Base-by-base conservation (phyloP, 2,329 filamentous ascomycete genomes). In the Ophiocordyceps camponoti-floridani region DNA sequence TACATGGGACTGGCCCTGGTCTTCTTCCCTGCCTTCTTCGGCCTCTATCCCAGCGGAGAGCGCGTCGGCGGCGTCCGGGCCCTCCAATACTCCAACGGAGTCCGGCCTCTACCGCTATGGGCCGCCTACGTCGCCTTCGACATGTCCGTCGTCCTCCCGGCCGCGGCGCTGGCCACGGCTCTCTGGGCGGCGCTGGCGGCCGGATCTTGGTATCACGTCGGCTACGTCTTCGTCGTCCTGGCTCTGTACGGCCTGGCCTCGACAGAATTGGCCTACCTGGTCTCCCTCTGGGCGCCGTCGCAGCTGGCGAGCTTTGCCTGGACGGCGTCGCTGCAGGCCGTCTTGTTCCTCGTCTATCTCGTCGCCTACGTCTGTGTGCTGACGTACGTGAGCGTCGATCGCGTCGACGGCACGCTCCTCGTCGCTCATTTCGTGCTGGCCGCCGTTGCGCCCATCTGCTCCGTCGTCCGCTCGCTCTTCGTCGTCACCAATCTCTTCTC, bases 81-180 rank as follows among this genome's bases (percentile, higher is more conserved):
- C 14, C 67, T 95, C 28, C 82, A 95, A 59, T 95, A 94, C 62
- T 93, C 84, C 45, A 95, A 94, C 55, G 88, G 88, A 42, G 86
- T 94, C 27, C 72, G 84, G 12, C 80, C 84, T 0, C 67, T 84
- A 9, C 85, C 87, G 1, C 67, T 95, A 2, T 95, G 89, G 88
- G 62, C 84, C 5, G 84, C 88, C 1, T 93, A 95, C 56, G 68
- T 82, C 1, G 55, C 69, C 0, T 94, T 94, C 55, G 88, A 95
- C 62, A 86, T 88, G 50, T 57, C 74, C 40, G 77, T 93, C 46
- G 79, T 86, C 1, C 56, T 93, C 13, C 45, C 58, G 13, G 73
- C 78, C 26, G 78, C 79, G 18, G 77, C 77, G 8, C 54, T 91
- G 10, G 70, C 75, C 9, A 75, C 79, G 19, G 75, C 75, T 26